Evolutionary conservation across 139 green algal species (phyloP).

Genomic region (Chlamydomonas urium): DNA sequence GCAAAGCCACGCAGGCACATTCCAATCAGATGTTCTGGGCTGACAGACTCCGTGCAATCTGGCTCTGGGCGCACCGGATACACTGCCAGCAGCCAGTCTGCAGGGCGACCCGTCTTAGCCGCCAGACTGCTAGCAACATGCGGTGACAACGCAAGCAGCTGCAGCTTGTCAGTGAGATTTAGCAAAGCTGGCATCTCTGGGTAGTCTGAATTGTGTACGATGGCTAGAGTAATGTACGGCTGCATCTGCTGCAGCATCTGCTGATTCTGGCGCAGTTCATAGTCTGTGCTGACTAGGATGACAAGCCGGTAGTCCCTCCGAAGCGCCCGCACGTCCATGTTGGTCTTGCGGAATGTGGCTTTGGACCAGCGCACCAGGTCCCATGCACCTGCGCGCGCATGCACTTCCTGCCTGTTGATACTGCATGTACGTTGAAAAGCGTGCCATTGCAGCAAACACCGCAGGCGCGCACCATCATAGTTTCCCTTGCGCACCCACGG

Average conservation of each 20-base stretch:
- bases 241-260: conserved; percentile 20
- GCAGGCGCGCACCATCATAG: conserved; percentile 17
- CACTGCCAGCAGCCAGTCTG: conserved; percentile 26
- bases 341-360: conserved; percentile 3
- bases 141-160: conserved; percentile 30
- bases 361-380: conserved; percentile 23
- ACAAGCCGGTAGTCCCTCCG: conserved; percentile 18
- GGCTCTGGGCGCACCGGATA: conserved; percentile 19
- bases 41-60: conserved; percentile 1
- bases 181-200: neutral
- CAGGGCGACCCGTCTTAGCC: neutral
- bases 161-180: neutral
- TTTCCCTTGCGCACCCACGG: conserved; percentile 19
- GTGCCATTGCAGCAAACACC: neutral
- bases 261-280: conserved; percentile 26
- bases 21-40: conserved; percentile 12
- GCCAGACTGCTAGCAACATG: conserved; percentile 18
- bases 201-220: conserved; percentile 36
- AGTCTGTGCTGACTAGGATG: conserved; percentile 35
- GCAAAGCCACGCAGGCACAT: conserved; percentile 32
- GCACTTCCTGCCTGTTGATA: neutral
- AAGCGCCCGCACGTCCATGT: neutral
- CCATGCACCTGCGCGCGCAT: conserved; percentile 8
- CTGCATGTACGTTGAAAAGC: neutral
- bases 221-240: conserved; percentile 9